phyloP scores from a whole-genome alignment of 768 basidiomycete species.

The Lyophyllum semitale region DNA sequence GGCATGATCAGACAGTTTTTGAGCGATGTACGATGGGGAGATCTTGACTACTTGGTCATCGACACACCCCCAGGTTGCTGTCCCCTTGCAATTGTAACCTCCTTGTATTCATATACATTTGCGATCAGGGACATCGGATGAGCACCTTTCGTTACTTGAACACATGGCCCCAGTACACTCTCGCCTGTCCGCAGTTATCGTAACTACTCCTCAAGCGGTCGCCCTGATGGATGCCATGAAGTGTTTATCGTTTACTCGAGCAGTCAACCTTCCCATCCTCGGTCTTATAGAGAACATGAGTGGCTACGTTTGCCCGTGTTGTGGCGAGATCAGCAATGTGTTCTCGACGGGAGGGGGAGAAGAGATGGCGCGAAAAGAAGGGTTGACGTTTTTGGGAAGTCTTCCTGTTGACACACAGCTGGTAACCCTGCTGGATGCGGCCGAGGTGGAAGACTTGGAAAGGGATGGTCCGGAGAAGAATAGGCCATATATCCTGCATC shows the following conservation, averaged over 20 bases:
- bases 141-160: constrained; percentile 93
- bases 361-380: constrained; percentile 80
- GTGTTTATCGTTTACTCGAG: constrained; percentile 92
- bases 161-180: constrained; percentile 85
- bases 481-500: constrained; percentile 52
- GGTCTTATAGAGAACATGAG: constrained; percentile 99
- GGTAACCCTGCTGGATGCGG: constrained; percentile 81
- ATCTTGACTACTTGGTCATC: constrained; percentile 88
- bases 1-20: constrained; percentile 97
- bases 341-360: constrained; percentile 94
- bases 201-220: constrained; percentile 97
- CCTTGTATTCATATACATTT: constrained; percentile 20
- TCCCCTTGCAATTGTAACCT: constrained; percentile 9
- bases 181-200: constrained; percentile 81
- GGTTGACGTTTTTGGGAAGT: constrained; percentile 77
- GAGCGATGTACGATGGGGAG: constrained; percentile 93
- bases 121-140: constrained; percentile 90
- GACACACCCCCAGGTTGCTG: constrained; percentile 93
- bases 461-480: constrained; percentile 22
- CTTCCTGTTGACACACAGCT: constrained; percentile 94
- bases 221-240: constrained; percentile 95
- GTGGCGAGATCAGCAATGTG: constrained; percentile 91
- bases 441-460: constrained; percentile 25
- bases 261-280: constrained; percentile 82
- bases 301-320: constrained; percentile 97